A percentile compares a stretch with the other conserved stretches of the same genome.
These are phyloP conservation scores for Geotrichum ghanense DNA, from an alignment of 805 yeast species.

Conservation along the genomic window DNA sequence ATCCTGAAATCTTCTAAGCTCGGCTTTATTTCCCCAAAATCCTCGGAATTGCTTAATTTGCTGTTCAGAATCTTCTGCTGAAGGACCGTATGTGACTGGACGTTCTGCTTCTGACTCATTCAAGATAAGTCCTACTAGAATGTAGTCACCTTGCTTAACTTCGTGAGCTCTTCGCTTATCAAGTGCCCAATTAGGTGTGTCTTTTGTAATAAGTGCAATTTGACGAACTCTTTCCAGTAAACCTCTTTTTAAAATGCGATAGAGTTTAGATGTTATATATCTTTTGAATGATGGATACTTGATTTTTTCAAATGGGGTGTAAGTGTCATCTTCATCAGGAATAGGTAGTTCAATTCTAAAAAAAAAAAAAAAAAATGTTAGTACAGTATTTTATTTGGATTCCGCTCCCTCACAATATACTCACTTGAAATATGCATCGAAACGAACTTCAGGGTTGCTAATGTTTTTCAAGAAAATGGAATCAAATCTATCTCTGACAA, in stretches of 20 bases:
- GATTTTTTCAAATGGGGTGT: conserved; percentile 62
- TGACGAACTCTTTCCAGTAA: conserved; percentile 38
- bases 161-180: conserved; percentile 8
- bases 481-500: conserved; percentile 73
- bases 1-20: conserved; percentile 84
- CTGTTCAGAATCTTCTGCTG: conserved; percentile 45
- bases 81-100: conserved; percentile 80
- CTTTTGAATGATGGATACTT: conserved; percentile 60
- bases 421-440: conserved; percentile 44
- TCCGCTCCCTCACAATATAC: background rate
- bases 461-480: conserved; percentile 56
- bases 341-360: background rate
- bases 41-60: conserved; percentile 55
- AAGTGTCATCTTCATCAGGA: conserved; percentile 29
- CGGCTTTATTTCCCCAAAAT: conserved; percentile 85
- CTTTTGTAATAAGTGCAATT: conserved; percentile 9
- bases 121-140: conserved; percentile 49
- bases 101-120: conserved; percentile 68
- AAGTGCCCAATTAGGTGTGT: conserved; percentile 6
- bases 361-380: conserved; percentile 6
- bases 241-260: conserved; percentile 35
- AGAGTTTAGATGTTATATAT: conserved; percentile 49
- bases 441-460: conserved; percentile 40
- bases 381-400: conserved; percentile 9
- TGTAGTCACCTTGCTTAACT: background rate